These are phyloP conservation scores for Colletotrichum cuscutae DNA, from an alignment of 2,329 filamentous ascomycete genomes.

Conservation along the genomic window DNA sequence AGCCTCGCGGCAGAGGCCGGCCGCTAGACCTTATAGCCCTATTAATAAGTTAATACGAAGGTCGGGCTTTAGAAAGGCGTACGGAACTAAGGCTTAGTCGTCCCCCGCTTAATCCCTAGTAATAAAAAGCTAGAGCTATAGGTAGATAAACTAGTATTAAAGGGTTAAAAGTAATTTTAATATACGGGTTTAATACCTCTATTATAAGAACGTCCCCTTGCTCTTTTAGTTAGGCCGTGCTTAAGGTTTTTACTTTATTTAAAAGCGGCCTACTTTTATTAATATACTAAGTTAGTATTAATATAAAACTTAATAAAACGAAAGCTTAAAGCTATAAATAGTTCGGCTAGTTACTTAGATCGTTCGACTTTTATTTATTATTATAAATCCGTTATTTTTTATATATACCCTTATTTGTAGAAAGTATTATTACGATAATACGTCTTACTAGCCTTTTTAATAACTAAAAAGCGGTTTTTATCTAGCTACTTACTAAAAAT, in stretches of 20 bases:
- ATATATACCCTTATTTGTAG: too few species aligned
- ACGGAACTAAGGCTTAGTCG: background rate
- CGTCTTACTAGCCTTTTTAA: too few species aligned
- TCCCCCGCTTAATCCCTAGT: background rate
- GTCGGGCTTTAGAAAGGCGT: background rate
- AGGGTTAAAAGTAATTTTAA: too few species aligned
- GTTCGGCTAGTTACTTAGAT: background rate
- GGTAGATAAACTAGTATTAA: background rate
- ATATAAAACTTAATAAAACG: background rate
- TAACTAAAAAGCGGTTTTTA: too few species aligned
- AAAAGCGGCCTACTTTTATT: background rate
- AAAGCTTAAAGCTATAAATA: background rate
- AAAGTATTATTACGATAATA: too few species aligned
- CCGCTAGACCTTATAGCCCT: too few species aligned
- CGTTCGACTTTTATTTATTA: background rate
- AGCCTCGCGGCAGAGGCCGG: too few species aligned
- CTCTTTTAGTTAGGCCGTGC: background rate
- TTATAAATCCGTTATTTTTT: background rate
- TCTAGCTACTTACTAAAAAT: too few species aligned
- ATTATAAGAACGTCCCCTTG: background rate
- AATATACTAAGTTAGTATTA: background rate
- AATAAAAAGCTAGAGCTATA: background rate
- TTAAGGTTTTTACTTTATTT: too few species aligned
- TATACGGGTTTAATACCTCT: background rate
- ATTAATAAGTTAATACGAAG: background rate